phyloP scores from a whole-genome alignment of 306 rosid genomes.

The Quercus ilex region DNA sequence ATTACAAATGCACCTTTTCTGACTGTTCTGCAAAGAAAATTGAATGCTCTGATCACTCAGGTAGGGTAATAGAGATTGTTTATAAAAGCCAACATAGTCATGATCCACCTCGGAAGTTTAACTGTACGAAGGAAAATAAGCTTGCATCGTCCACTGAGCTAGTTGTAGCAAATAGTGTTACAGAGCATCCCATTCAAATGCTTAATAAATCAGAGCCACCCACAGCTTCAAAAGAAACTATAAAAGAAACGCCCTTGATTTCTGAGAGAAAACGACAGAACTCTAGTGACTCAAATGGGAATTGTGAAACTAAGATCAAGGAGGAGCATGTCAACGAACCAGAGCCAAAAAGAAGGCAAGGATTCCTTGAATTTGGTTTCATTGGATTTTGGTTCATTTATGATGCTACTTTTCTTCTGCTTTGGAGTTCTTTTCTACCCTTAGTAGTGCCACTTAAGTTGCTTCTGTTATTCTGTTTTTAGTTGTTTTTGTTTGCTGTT shows the following conservation, averaged over 20 bases:
- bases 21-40: constrained; percentile 82
- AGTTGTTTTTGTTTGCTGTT: no score
- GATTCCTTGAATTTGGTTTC: constrained; percentile 22
- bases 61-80: constrained; percentile 58
- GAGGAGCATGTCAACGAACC: constrained; percentile 58
- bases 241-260: constrained; percentile 37
- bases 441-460: no score
- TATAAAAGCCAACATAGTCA: constrained; percentile 80
- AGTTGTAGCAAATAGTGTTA: constrained; percentile 34
- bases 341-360: constrained; percentile 75
- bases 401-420: no score
- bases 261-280: constrained; percentile 54
- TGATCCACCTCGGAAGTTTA: constrained; percentile 67
- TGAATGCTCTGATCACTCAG: constrained; percentile 72
- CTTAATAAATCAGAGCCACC: constrained; percentile 50
- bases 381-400: neutral
- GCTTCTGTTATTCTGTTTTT: no score
- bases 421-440: no score
- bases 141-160: constrained; percentile 36
- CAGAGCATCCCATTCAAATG: constrained; percentile 36
- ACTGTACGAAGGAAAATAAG: constrained; percentile 49
- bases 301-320: constrained; percentile 49
- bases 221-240: constrained; percentile 49
- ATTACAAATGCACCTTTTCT: constrained; percentile 77
- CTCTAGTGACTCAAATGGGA: constrained; percentile 40